phyloP scores from a whole-genome alignment of 129 eudicot genomes.

The Tagetes erecta region DNA sequence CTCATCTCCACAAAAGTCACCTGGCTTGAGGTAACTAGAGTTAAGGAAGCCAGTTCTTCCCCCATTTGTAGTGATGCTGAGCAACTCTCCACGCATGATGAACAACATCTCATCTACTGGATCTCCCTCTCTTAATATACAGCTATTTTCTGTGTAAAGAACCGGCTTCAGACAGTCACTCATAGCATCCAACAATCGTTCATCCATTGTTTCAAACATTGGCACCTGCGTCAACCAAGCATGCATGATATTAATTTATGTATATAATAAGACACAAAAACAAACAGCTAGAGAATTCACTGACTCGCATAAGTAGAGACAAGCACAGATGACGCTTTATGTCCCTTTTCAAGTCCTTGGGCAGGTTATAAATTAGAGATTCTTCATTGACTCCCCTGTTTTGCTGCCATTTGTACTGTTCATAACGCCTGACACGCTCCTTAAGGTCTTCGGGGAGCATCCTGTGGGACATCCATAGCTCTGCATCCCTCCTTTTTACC shows the following conservation, averaged over 20 bases:
- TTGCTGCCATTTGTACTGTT: constrained; percentile 88
- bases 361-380: constrained; percentile 57
- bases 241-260: too few relatives aligned
- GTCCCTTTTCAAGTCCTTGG: constrained; percentile 81
- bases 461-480: constrained; percentile 94
- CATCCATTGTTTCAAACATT: constrained; percentile 76
- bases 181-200: constrained; percentile 70
- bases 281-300: constrained; percentile 7
- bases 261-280: too few relatives aligned
- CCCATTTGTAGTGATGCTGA: constrained; percentile 66
- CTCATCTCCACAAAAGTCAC: constrained; percentile 91
- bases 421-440: constrained; percentile 66
- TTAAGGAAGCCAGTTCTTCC: constrained; percentile 79
- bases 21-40: constrained; percentile 57
- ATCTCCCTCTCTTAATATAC: constrained; percentile 77
- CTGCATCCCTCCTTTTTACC: constrained; percentile 74
- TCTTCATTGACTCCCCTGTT: constrained; percentile 92
- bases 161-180: constrained; percentile 73
- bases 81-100: constrained; percentile 66
- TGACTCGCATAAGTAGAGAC: constrained; percentile 66
- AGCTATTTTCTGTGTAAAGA: constrained; percentile 65
- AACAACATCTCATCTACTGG: constrained; percentile 92
- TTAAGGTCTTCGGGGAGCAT: constrained; percentile 74
- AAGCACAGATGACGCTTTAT: constrained; percentile 83
- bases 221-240: constrained; percentile 55